Evolutionary conservation across 1,139 yeast species (phyloP), one percentile per base, ranked within the genome.

Genomic region (Hansenula anomala): DNA sequence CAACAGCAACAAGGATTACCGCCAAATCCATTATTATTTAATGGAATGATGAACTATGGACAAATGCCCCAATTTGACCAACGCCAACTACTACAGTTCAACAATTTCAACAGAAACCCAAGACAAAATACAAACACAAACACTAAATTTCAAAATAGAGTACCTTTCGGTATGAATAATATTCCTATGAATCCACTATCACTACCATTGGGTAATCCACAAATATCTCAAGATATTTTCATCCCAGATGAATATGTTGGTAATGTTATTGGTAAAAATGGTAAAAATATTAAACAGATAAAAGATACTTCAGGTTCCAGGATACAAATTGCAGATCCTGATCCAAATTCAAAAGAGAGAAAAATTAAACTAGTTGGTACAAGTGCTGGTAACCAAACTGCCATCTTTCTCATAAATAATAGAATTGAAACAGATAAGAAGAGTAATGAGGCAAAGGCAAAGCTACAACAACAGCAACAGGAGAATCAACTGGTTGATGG

Each of bases 191-290:
- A 28, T 10, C 38, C 38, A 36, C 13, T 36, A 13, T 14, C 34
- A 3, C 12, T 35, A n/a, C 35, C 30, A 26, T 8, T 36, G 16
- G 44, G 37, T 46, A 24, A n/a, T 11, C 36, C 38, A 15, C 36
- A 28, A n/a, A 30, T 43, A 5, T 18, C 45, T 43, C 89, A 85
- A 59, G 90, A 84, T 45, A 67, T 87, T 4, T 80, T 66, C 49
- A 88, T 88, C 33, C 90, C 95, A 28, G 83, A 84, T 54, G 74
- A 75, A 34, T 81, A 72, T 59, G 90, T 87, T 36, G 96, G 96
- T 0, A 78, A 87, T 28, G 83, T 88, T 17, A 88, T 88, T 48
- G 96, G 96, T 8, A 85, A 81, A 61, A 88, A 88, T 29, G 96
- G 96, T 20, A 78, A 80, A 54, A 85, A 81, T 53, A 83, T 88